phyloP scores from a whole-genome alignment of 2,329 filamentous ascomycete genomes.

The Xylariaceae sp. region DNA sequence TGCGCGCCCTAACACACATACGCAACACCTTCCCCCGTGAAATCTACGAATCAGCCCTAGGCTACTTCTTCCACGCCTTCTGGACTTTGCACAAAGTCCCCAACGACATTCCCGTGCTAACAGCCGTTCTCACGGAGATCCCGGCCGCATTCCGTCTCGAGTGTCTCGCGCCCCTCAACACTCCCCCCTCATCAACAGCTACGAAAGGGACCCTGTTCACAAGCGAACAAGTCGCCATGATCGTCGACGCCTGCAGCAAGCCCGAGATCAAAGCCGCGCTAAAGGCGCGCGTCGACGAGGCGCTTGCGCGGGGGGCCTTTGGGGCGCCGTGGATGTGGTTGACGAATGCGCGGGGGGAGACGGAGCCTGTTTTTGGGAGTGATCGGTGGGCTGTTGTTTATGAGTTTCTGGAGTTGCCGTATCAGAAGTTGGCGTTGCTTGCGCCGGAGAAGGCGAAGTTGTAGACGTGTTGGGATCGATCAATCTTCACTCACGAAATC shows the following conservation, averaged over 20 bases:
- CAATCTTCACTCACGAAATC: too few relatives aligned
- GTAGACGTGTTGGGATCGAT: not conserved
- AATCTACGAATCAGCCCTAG: constrained; percentile 49
- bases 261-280: constrained; percentile 44
- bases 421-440: constrained; percentile 47
- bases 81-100: constrained; percentile 41
- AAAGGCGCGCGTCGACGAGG: constrained; percentile 54
- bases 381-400: constrained; percentile 68
- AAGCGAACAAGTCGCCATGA: constrained; percentile 46
- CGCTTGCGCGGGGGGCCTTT: constrained; percentile 63
- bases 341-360: constrained; percentile 53
- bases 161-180: not conserved
- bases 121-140: constrained; percentile 17
- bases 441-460: constrained; percentile 33
- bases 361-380: constrained; percentile 71
- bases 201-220: constrained; percentile 39
- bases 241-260: constrained; percentile 48
- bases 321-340: constrained; percentile 74
- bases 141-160: constrained; percentile 11
- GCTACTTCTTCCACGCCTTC: constrained; percentile 53
- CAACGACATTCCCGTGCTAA: constrained; percentile 16
- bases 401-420: constrained; percentile 57
- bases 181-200: not conserved
- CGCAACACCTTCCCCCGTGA: constrained; percentile 49
- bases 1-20: constrained; percentile 62